phyloP scores from a whole-genome alignment of 2,329 filamentous ascomycete genomes.

The Atkinsonella hypoxylon region DNA sequence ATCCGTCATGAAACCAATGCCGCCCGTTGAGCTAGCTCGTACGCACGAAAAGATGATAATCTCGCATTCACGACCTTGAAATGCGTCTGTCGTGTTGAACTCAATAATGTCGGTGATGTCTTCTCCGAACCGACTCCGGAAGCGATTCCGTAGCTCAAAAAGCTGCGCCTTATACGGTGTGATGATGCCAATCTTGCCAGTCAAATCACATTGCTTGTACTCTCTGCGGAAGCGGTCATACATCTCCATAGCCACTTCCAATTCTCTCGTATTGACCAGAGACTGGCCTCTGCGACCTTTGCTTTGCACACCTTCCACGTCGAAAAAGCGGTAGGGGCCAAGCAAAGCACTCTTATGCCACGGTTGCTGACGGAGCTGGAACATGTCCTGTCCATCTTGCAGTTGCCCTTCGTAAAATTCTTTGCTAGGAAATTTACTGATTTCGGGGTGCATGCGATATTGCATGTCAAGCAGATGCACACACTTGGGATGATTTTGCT shows the following conservation, averaged over 20 bases:
- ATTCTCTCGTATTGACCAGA: conserved; percentile 75
- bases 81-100: conserved; percentile 98
- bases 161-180: conserved; percentile 96
- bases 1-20: conserved; percentile 96
- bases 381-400: conserved; percentile 78
- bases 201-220: conserved; percentile 56
- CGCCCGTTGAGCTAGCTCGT: conserved; percentile 79
- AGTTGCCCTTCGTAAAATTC: conserved; percentile 88
- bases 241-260: conserved; percentile 75
- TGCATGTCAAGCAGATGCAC: conserved; percentile 94
- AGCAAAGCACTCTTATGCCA: conserved; percentile 80
- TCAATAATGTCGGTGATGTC: conserved; percentile 69
- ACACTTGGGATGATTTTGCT: conserved; percentile 75
- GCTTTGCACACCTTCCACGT: conserved; percentile 79
- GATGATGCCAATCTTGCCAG: conserved; percentile 86
- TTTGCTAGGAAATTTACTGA: conserved; percentile 78
- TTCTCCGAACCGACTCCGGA: conserved; percentile 61
- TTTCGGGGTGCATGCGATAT: conserved; percentile 98
- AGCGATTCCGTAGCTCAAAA: conserved; percentile 63
- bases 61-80: conserved; percentile 92
- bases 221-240: conserved; percentile 71
- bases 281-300: conserved; percentile 77
- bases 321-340: conserved; percentile 92
- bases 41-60: conserved; percentile 99
- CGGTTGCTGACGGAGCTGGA: conserved; percentile 56